Evolutionary conservation across 129 eudicot genomes (phyloP), one percentile per base, ranked within the genome.

Genomic region (Chrysanthemum lavandulifolium): DNA sequence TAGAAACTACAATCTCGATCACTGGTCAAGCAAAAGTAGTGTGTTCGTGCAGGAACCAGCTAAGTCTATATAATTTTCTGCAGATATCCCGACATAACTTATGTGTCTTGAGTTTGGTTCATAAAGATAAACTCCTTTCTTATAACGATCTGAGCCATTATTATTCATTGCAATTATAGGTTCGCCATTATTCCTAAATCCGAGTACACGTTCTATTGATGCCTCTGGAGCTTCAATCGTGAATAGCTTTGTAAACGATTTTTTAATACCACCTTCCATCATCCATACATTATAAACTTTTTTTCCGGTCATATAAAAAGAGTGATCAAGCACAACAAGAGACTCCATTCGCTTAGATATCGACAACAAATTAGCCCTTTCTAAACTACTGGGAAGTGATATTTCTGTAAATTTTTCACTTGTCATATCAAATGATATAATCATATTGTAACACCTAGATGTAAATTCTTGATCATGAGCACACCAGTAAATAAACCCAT

Each of bases 21-120:
- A 55, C 70, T 49, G 19, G 13, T 73, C 33, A 11, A 61, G 77
- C 69, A 73, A 31, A 49, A 73, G 69, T 48, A 73, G 33, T 0
- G 70, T 23, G 15, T 73, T 62, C 52, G 47, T 15, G 62, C 50
- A 73, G 9, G 70, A 65, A 21, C 10, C 4, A 15, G 63, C 61
- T 49, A 3, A 62, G 43, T 5, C 13, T 14, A 7, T 10, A 61
- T 9, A 0, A 10, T 0, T 0, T 4, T 33, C 4, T 50, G 27
- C 8, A 11, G 12, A 27, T n/a, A 73, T 73, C 62, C 21, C 19
- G 18, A 73, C n/a, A 49, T 62, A 2, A 0, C 51, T 43, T 1
- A 58, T 13, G 23, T 6, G 56, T 21, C 59, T 10, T 45, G 67
- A 18, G 23, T 9, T 11, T 5, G 76, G 56, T 40, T 71, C 67